phyloP scores from a whole-genome alignment of 2,329 filamentous ascomycete genomes.

The Monosporascus sp. region DNA sequence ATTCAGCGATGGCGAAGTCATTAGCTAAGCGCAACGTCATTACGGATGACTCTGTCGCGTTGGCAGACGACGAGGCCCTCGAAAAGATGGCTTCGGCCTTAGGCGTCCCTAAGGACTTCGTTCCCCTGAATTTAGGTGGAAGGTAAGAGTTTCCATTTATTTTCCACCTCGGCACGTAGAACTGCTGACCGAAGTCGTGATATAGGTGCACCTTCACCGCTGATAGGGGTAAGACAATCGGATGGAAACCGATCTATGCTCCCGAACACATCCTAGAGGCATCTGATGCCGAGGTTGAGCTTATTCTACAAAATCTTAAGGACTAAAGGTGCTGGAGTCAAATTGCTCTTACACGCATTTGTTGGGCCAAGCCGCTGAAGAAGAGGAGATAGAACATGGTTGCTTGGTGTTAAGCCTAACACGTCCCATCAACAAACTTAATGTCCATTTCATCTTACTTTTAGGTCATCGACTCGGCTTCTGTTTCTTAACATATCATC shows the following conservation, averaged over 20 bases:
- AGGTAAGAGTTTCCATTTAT: constrained; percentile 25
- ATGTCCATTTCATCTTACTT: too few relatives aligned
- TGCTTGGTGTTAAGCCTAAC: too few relatives aligned
- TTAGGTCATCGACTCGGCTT: too few relatives aligned
- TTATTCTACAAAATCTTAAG: constrained; percentile 28
- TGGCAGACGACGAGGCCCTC: constrained; percentile 30
- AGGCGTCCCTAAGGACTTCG: constrained; percentile 27
- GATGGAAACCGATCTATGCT: constrained; percentile 38
- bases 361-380: too few relatives aligned
- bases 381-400: too few relatives aligned
- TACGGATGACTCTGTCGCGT: constrained; percentile 27
- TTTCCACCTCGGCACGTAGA: background rate
- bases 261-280: constrained; percentile 40
- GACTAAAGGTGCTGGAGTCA: background rate
- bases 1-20: constrained; percentile 36
- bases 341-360: too few relatives aligned
- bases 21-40: constrained; percentile 35
- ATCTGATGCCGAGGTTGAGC: constrained; percentile 39
- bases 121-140: constrained; percentile 37
- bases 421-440: too few relatives aligned
- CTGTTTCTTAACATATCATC: too few relatives aligned
- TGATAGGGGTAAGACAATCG: constrained; percentile 32
- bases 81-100: constrained; percentile 36
- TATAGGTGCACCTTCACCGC: constrained; percentile 38
- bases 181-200: background rate